These are phyloP conservation scores for Fraxinus cuspidata DNA, from an alignment of 257 asterid species.

Conservation along the genomic window DNA sequence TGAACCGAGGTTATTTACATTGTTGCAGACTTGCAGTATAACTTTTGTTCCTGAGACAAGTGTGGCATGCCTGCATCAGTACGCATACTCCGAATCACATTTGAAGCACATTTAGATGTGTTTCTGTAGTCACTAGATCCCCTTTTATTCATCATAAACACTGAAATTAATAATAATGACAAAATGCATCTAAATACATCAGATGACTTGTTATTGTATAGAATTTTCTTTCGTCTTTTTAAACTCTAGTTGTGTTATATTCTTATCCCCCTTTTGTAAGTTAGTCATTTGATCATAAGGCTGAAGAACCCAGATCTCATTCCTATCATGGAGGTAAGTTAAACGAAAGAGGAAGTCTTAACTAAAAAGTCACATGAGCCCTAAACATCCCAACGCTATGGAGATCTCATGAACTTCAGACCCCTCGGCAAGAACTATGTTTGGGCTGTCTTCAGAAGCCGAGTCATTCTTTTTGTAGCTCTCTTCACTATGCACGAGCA, in stretches of 20 bases:
- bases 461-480: constrained; percentile 38
- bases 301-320: constrained; percentile 8
- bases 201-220: background rate
- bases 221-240: background rate
- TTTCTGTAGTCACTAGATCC: background rate
- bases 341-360: background rate
- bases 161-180: background rate
- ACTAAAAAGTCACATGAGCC: constrained; percentile 30
- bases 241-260: constrained; percentile 8
- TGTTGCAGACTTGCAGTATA: too few species aligned
- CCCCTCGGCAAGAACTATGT: constrained; percentile 44
- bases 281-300: background rate
- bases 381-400: constrained; percentile 46
- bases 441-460: constrained; percentile 36
- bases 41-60: background rate
- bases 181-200: background rate
- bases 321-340: background rate
- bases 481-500: constrained; percentile 41
- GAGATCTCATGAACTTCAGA: constrained; percentile 50
- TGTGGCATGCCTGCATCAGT: background rate
- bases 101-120: background rate
- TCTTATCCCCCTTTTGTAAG: constrained; percentile 5
- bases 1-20: too few species aligned
- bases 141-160: background rate
- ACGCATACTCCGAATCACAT: background rate